These are phyloP conservation scores for Aspergillus ustus DNA, from an alignment of 2,329 filamentous ascomycete species.

Conservation along the genomic window DNA sequence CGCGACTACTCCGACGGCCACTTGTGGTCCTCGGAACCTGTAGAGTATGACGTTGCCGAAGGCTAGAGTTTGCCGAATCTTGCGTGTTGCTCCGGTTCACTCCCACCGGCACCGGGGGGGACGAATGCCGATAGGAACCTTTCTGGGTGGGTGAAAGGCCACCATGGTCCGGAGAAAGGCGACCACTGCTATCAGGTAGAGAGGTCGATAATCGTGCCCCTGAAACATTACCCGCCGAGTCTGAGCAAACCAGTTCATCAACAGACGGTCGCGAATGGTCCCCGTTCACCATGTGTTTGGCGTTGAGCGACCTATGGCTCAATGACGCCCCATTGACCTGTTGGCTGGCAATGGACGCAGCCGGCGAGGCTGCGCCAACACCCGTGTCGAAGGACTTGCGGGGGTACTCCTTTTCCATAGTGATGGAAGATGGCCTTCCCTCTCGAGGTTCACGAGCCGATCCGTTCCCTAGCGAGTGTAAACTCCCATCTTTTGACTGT, in stretches of 20 bases:
- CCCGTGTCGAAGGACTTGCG: constrained; percentile 36
- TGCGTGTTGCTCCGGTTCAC: constrained; percentile 58
- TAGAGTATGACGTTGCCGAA: constrained; percentile 84
- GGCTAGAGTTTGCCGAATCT: constrained; percentile 59
- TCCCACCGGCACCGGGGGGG: constrained; percentile 59
- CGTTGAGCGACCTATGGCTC: constrained; percentile 31
- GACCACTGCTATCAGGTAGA: constrained; percentile 37
- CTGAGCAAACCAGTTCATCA: constrained; percentile 36
- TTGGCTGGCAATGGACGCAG: constrained; percentile 30
- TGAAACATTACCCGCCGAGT: constrained; percentile 34
- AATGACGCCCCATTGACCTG: constrained; percentile 33
- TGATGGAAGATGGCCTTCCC: constrained; percentile 32
- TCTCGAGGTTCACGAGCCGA: constrained; percentile 40
- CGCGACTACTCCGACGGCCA: constrained; percentile 66
- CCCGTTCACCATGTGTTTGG: constrained; percentile 39
- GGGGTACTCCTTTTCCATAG: constrained; percentile 31
- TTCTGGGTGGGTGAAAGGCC: constrained; percentile 35
- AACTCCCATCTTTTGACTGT: constrained; percentile 49
- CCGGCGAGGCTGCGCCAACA: constrained; percentile 31
- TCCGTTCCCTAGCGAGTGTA: constrained; percentile 53
- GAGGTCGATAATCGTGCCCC: constrained; percentile 40
- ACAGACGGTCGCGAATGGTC: constrained; percentile 35
- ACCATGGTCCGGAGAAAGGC: constrained; percentile 37
- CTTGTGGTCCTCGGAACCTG: constrained; percentile 76
- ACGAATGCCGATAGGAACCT: constrained; percentile 43